These are phyloP conservation scores for Nakaseomyces kungkrabaensis DNA, from an alignment of 1,139 yeast species.

Conservation along the genomic window DNA sequence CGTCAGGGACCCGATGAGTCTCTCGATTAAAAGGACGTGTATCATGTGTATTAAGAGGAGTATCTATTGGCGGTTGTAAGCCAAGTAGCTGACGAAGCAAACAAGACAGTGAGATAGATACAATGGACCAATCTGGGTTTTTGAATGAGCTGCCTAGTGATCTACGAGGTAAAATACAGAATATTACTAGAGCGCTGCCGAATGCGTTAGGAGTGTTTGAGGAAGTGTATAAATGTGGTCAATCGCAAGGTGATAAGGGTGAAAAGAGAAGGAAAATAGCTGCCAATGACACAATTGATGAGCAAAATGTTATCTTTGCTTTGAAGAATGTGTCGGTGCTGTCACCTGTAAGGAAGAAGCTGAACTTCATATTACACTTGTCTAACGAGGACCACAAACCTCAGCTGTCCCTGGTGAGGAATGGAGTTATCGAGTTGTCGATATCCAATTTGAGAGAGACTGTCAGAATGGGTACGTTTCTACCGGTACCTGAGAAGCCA, in stretches of 20 bases:
- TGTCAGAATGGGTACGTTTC: constrained; percentile 37
- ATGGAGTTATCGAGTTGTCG: constrained; percentile 29
- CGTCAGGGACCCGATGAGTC: too few relatives aligned
- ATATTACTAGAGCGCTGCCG: constrained; percentile 15
- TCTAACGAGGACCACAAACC: constrained; percentile 28
- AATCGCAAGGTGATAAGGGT: neutral
- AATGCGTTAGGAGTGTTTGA: constrained; percentile 18
- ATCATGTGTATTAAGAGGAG: too few relatives aligned
- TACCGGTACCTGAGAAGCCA: constrained; percentile 42
- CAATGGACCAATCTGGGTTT: neutral
- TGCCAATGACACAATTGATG: constrained; percentile 3
- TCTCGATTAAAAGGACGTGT: too few relatives aligned
- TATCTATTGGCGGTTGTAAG: too few relatives aligned
- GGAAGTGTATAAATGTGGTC: constrained; percentile 17
- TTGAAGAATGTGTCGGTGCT: constrained; percentile 40
- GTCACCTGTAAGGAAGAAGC: constrained; percentile 42
- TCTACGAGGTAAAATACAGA: constrained; percentile 20
- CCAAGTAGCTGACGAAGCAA: too few relatives aligned
- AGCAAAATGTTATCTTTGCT: constrained; percentile 34
- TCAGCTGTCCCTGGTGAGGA: constrained; percentile 34
- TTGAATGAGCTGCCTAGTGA: constrained; percentile 11
- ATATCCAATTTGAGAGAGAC: constrained; percentile 32
- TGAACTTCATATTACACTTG: constrained; percentile 27
- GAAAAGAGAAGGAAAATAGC: constrained; percentile 16
- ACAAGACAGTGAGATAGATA: too few relatives aligned